Conservation (phyloP, 805 yeast species). For the Metschnikowia peoriensis region DNA sequence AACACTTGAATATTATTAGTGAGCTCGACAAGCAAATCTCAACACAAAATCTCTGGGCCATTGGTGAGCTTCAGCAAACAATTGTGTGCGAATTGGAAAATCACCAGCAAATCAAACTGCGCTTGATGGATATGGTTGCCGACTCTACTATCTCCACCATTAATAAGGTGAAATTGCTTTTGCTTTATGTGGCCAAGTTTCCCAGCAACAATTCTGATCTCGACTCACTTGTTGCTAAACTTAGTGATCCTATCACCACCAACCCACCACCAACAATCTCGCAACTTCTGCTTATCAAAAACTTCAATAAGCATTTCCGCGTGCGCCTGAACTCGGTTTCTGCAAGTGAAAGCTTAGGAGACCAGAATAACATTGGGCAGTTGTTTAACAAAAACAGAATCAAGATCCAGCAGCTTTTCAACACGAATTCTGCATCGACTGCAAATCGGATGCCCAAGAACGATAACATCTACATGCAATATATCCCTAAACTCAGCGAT, state of each 20-base stretch:
- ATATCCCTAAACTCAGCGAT: conserved; percentile 67
- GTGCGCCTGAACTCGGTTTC: not conserved
- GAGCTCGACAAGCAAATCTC: conserved; percentile 79
- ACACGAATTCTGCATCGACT: conserved; percentile 20
- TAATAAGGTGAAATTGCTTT: conserved; percentile 67
- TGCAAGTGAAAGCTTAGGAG: not conserved
- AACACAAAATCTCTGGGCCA: conserved; percentile 66
- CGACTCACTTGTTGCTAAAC: conserved; percentile 23
- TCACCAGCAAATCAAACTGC: conserved; percentile 43
- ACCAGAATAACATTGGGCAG: conserved; percentile 24
- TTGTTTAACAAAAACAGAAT: conserved; percentile 34
- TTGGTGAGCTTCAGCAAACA: conserved; percentile 88
- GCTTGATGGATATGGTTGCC: conserved; percentile 53
- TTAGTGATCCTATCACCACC: conserved; percentile 30
- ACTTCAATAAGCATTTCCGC: conserved; percentile 9
- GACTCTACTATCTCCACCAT: conserved; percentile 43
- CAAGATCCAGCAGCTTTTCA: conserved; percentile 31
- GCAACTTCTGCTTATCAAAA: conserved; percentile 30
- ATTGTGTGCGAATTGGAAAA: conserved; percentile 55
- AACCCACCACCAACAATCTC: conserved; percentile 32
- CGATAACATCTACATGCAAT: conserved; percentile 87
- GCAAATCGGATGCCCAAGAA: conserved; percentile 27
- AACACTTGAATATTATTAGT: conserved; percentile 86
- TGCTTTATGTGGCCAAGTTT: conserved; percentile 72
- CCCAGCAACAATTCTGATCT: conserved; percentile 40